These are phyloP conservation scores for Prunus davidiana DNA, from an alignment of 306 rosid genomes.

Conservation along the genomic window DNA sequence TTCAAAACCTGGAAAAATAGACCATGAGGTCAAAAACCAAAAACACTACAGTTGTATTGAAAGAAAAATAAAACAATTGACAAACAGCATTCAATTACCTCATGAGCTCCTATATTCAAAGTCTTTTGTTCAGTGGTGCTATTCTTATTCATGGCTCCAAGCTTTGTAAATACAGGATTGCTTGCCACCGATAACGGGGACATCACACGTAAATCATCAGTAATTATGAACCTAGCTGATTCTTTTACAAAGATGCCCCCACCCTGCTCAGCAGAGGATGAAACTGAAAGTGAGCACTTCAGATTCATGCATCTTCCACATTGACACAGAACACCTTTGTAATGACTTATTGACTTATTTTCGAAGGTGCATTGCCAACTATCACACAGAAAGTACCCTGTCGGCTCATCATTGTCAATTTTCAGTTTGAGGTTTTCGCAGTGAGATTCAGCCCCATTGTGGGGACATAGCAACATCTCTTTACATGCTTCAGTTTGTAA, in stretches of 20 bases:
- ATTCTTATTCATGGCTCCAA: not conserved
- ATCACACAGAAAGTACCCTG: not conserved
- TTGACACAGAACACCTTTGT: not conserved
- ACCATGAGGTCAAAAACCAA: not conserved
- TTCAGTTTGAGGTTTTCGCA: not conserved
- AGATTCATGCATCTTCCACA: not conserved
- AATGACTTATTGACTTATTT: not conserved
- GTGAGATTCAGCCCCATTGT: not conserved
- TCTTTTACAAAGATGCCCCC: not conserved
- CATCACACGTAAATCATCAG: conserved; percentile 2
- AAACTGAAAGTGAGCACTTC: not conserved
- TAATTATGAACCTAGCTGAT: not conserved
- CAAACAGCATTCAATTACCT: not conserved
- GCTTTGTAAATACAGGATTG: not conserved
- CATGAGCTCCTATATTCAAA: not conserved
- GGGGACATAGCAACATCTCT: not conserved
- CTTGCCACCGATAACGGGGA: not conserved
- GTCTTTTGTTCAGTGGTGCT: not conserved
- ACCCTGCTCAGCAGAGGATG: not conserved
- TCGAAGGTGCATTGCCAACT: not conserved
- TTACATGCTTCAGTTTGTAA: not conserved
- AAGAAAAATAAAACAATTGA: not conserved
- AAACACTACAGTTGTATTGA: not conserved
- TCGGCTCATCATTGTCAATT: not conserved
- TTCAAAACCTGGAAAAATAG: not conserved